phyloP scores from a whole-genome alignment of 352 stramenopile species.

The Pilasporangium apinafurcum region DNA sequence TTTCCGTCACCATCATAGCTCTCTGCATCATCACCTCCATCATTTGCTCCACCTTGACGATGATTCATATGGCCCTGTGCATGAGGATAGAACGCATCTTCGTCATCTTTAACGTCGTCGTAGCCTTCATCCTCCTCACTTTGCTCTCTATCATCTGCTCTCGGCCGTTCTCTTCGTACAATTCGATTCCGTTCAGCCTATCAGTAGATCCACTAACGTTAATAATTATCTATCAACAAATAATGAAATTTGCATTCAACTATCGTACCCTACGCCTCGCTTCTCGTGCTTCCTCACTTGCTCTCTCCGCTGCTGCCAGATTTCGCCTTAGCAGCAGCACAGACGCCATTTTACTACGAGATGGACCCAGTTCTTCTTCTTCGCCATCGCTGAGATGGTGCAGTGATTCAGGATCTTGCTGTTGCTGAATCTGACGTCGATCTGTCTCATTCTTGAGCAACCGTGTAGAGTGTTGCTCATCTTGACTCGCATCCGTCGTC shows the following conservation, averaged over 20 bases:
- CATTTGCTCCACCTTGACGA: too few species aligned
- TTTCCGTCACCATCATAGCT: constrained; percentile 1
- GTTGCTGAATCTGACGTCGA: constrained; percentile 11
- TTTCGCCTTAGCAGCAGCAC: constrained; percentile 35
- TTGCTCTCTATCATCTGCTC: neutral
- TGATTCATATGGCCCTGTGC: constrained; percentile 15
- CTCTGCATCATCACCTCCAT: neutral
- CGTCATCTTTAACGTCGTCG: constrained; percentile 15
- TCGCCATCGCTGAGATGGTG: constrained; percentile 6
- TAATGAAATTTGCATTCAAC: constrained; percentile 18
- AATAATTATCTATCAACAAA: neutral
- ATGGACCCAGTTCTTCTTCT: constrained; percentile 3
- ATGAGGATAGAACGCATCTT: constrained; percentile 24
- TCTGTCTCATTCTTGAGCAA: constrained; percentile 1
- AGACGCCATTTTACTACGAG: constrained; percentile 12
- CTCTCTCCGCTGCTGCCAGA: constrained; percentile 32
- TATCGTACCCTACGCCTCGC: too few species aligned
- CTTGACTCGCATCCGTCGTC: neutral
- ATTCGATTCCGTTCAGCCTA: neutral
- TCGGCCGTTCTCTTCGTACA: neutral
- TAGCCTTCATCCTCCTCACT: constrained; percentile 6
- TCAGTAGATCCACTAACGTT: neutral
- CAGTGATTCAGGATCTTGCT: constrained; percentile 2
- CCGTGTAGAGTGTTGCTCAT: neutral
- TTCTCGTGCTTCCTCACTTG: constrained; percentile 21